phyloP scores from a whole-genome alignment of 129 eudicot genomes.

The Rutidosis leptorrhynchoides region DNA sequence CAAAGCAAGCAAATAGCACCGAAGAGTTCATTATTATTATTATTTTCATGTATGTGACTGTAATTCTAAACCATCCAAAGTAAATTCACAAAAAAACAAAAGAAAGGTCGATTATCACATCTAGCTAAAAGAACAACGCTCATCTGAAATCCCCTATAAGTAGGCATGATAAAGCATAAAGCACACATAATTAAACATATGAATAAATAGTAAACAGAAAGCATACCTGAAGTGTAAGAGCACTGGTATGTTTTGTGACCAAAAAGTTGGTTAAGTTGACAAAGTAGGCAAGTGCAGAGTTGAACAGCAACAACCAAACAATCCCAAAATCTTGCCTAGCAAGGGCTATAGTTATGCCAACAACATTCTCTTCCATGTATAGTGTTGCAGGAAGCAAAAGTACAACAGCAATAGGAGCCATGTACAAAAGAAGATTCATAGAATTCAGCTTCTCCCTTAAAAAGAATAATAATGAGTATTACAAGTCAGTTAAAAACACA shows the following conservation, averaged over 20 bases:
- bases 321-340: slow-evolving; percentile 46
- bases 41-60: slow-evolving; percentile 5
- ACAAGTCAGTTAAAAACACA: slow-evolving; percentile 18
- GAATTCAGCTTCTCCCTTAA: slow-evolving; percentile 80
- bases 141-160: neutral
- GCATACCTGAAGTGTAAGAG: slow-evolving; percentile 64
- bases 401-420: slow-evolving; percentile 97
- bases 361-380: slow-evolving; percentile 53
- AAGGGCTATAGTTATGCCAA: slow-evolving; percentile 44
- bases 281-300: slow-evolving; percentile 61
- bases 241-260: slow-evolving; percentile 75
- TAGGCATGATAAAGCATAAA: slow-evolving; percentile 4
- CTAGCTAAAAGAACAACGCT: neutral
- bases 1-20: slow-evolving; percentile 1
- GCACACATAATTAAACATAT: slow-evolving; percentile 5
- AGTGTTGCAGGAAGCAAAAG: slow-evolving; percentile 56
- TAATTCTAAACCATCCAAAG: neutral
- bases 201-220: neutral
- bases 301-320: slow-evolving; percentile 50
- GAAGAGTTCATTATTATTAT: neutral
- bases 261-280: slow-evolving; percentile 57
- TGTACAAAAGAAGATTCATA: slow-evolving; percentile 94
- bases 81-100: slow-evolving; percentile 5
- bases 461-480: neutral
- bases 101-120: slow-evolving; percentile 2